phyloP scores from a whole-genome alignment of 257 asterid species.

The Forsythia suspensa region DNA sequence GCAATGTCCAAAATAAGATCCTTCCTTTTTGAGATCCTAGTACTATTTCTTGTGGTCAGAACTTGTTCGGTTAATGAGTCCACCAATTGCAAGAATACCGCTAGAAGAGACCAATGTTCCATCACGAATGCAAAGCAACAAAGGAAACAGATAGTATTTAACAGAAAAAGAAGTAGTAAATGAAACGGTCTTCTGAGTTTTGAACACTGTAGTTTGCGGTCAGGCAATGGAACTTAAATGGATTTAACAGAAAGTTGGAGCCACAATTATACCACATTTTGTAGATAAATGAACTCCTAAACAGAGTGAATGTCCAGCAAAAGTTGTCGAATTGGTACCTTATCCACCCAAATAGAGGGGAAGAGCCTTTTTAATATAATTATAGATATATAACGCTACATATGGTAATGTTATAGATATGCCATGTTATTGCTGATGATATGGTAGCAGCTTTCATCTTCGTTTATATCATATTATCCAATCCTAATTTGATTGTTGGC shows the following conservation, averaged over 20 bases:
- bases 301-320: neutral
- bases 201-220: neutral
- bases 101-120: no score
- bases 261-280: neutral
- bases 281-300: neutral
- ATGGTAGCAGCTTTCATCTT: neutral
- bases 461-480: neutral
- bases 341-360: neutral
- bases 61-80: neutral
- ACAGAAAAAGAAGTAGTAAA: neutral
- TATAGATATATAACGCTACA: neutral
- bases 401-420: neutral
- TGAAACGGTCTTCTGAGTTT: neutral
- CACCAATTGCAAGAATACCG: neutral
- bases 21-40: neutral
- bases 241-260: neutral
- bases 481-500: conserved; percentile 9
- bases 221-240: neutral
- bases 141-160: neutral
- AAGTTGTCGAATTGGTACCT: neutral
- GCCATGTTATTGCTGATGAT: conserved; percentile 3
- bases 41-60: neutral
- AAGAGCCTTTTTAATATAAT: neutral
- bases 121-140: neutral
- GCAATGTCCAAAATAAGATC: neutral